phyloP scores from a whole-genome alignment of 345 rosid species.

The Lepidium aucheri region DNA sequence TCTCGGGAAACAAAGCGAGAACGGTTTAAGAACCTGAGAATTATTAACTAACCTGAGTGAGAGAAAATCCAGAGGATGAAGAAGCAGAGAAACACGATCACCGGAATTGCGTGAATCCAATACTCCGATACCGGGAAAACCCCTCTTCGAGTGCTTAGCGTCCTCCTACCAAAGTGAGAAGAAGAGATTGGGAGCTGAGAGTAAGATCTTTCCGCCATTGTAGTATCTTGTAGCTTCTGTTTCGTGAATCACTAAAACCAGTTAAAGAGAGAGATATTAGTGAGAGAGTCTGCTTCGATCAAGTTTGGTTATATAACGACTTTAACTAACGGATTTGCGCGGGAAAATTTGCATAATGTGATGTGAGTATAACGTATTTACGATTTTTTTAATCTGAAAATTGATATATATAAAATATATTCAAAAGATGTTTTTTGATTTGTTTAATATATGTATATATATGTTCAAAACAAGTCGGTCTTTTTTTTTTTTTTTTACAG shows the following conservation, averaged over 20 bases:
- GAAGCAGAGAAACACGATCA: slow-evolving; percentile 37
- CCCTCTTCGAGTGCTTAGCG: slow-evolving; percentile 2
- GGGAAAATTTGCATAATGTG: slow-evolving; percentile 13
- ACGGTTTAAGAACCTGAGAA: background rate
- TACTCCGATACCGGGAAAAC: slow-evolving; percentile 20
- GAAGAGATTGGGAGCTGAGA: slow-evolving; percentile 31
- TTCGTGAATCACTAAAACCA: background rate
- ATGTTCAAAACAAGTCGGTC: slow-evolving; percentile 12
- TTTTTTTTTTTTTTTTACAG: slow-evolving; percentile 4
- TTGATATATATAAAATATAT: background rate
- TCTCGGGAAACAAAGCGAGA: background rate
- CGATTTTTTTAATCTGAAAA: background rate
- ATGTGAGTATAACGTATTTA: background rate
- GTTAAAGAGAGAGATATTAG: background rate
- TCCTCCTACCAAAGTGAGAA: slow-evolving; percentile 26
- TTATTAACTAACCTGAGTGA: slow-evolving; percentile 34
- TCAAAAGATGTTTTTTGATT: background rate
- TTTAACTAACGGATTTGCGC: slow-evolving; percentile 9
- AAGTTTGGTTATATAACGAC: slow-evolving; percentile 6
- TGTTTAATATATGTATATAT: slow-evolving; percentile 1
- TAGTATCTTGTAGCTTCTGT: slow-evolving; percentile 9
- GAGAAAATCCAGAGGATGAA: slow-evolving; percentile 63
- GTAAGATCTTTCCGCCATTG: slow-evolving; percentile 27
- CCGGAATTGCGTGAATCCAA: slow-evolving; percentile 48
- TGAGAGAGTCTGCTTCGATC: background rate